Conservation (phyloP, 495 filamentous ascomycete genomes). For the Aspergillus ostianus region DNA sequence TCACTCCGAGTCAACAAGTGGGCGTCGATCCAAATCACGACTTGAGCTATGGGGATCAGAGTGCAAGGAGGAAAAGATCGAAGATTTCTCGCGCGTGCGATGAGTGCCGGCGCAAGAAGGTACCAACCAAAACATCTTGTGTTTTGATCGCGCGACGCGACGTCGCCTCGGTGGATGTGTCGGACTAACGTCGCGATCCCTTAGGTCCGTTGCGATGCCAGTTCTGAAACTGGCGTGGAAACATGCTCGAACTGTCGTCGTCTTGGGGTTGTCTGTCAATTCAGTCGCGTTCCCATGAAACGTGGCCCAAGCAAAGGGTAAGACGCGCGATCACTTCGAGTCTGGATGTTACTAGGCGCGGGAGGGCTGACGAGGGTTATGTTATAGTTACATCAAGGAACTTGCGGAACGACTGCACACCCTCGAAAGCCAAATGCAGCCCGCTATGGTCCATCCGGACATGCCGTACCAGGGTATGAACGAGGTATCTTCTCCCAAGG, state of each 20-base stretch:
- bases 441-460: conserved; percentile 44
- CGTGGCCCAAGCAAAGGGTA: conserved; percentile 94
- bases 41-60: conserved; percentile 56
- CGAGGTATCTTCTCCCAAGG: conserved; percentile 43
- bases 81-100: conserved; percentile 95
- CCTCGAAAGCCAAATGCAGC: conserved; percentile 68
- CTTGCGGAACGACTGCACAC: conserved; percentile 83
- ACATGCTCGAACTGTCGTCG: conserved; percentile 86
- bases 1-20: conserved; percentile 48
- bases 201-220: conserved; percentile 87
- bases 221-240: conserved; percentile 71
- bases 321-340: conserved; percentile 18
- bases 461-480: conserved; percentile 49
- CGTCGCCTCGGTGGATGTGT: conserved; percentile 1
- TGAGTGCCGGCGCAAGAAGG: conserved; percentile 93
- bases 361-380: conserved; percentile 22
- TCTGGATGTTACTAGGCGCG: conserved; percentile 6
- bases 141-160: conserved; percentile 16
- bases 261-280: conserved; percentile 74
- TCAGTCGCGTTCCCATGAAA: conserved; percentile 92
- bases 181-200: conserved; percentile 22
- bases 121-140: conserved; percentile 27
- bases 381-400: conserved; percentile 86
- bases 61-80: conserved; percentile 74
- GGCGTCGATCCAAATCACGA: conserved; percentile 53